A percentile compares a stretch with the other conserved stretches of the same genome.
Evolutionary conservation across 2,329 filamentous ascomycete species (phyloP).

Genomic region (Penicillium sp.): DNA sequence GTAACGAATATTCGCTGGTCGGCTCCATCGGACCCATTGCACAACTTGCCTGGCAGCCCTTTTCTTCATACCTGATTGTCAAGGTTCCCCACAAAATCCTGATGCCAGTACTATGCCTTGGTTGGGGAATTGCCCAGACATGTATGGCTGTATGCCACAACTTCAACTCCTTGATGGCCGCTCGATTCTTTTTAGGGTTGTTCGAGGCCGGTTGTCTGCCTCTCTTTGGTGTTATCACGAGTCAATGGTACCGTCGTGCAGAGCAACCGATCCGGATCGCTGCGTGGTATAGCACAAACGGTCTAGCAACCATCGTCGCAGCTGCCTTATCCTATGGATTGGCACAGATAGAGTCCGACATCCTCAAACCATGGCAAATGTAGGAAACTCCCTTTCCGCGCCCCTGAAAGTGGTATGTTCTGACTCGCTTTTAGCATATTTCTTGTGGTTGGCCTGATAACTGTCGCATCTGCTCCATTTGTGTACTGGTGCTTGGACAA

Average conservation of each 20-base stretch:
- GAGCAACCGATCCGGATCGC: constrained; percentile 64
- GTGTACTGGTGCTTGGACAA: constrained; percentile 60
- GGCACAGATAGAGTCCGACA: constrained; percentile 50
- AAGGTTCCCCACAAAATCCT: constrained; percentile 59
- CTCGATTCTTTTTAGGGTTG: constrained; percentile 54
- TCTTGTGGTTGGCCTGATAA: constrained; percentile 61
- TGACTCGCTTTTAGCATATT: constrained; percentile 48
- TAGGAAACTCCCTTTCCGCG: constrained; percentile 19
- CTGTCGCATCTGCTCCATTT: constrained; percentile 56
- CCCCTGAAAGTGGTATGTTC: neutral
- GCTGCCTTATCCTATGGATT: constrained; percentile 57
- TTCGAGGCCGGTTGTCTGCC: constrained; percentile 53
- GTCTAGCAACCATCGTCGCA: constrained; percentile 56
- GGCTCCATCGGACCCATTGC: constrained; percentile 59
- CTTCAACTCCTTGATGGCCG: constrained; percentile 47
- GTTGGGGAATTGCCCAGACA: constrained; percentile 51
- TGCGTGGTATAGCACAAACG: constrained; percentile 66
- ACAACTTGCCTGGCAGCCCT: constrained; percentile 60
- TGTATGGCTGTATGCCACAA: constrained; percentile 49
- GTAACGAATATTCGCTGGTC: constrained; percentile 57
- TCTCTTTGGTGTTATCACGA: constrained; percentile 46
- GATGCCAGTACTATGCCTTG: constrained; percentile 51
- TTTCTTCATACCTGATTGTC: constrained; percentile 60
- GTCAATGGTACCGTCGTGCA: constrained; percentile 48
- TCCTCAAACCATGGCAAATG: constrained; percentile 53